A percentile compares a stretch with the other conserved stretches of the same genome.
Conservation (phyloP, 108 stramenopile species). For the Licmophora abbreviata region DNA sequence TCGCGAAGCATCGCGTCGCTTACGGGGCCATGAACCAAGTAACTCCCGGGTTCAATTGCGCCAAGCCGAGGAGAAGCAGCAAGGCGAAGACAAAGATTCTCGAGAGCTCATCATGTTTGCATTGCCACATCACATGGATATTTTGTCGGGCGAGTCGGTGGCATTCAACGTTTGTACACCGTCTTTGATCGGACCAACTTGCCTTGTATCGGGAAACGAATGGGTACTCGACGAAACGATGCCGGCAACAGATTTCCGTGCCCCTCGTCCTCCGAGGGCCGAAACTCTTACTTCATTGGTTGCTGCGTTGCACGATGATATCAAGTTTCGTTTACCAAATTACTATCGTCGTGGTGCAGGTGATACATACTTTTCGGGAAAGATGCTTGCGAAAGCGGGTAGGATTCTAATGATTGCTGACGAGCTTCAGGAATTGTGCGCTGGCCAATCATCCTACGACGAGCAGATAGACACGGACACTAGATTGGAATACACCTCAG, state of each 20-base stretch:
- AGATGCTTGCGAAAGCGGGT: constrained; percentile 85
- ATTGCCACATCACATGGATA: constrained; percentile 63
- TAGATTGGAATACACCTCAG: constrained; percentile 15
- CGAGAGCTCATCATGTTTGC: constrained; percentile 55
- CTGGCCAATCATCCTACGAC: constrained; percentile 11
- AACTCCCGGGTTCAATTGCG: too few species aligned
- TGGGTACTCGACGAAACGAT: constrained; percentile 27
- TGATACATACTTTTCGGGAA: constrained; percentile 94
- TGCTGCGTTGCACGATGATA: constrained; percentile 38
- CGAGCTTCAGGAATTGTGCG: constrained; percentile 60
- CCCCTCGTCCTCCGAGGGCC: constrained; percentile 44
- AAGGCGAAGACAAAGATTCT: constrained; percentile 14
- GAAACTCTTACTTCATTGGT: constrained; percentile 31
- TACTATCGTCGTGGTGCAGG: constrained; percentile 84
- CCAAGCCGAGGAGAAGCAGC: not conserved
- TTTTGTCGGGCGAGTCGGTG: constrained; percentile 11
- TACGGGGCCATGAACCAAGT: too few species aligned
- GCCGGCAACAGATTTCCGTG: constrained; percentile 45
- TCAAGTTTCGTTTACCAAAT: constrained; percentile 49
- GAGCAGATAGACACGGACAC: constrained; percentile 18
- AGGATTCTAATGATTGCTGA: constrained; percentile 78
- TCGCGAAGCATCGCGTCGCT: too few species aligned
- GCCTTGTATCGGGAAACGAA: constrained; percentile 23
- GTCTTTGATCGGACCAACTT: constrained; percentile 30
- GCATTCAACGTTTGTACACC: constrained; percentile 16